phyloP scores from a whole-genome alignment of 2,329 filamentous ascomycete species.

The Macrophomina tecta region DNA sequence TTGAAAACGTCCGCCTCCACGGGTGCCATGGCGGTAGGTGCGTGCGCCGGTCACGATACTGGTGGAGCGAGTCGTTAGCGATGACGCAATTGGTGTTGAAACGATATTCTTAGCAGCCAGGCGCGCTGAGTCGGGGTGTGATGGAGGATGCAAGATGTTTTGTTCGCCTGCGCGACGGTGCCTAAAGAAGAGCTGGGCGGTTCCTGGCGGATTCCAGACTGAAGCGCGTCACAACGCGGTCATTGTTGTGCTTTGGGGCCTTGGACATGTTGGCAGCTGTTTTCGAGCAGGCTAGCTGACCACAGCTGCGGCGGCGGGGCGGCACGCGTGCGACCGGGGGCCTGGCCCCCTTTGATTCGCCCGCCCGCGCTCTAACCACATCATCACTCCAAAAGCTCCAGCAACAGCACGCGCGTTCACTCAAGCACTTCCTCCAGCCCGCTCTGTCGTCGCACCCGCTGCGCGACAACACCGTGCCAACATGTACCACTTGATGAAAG shows the following conservation, averaged over 20 bases:
- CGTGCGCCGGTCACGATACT: slow-evolving; percentile 10
- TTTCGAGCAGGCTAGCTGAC: slow-evolving; percentile 4
- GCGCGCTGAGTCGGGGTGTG: neutral
- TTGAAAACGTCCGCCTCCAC: slow-evolving; percentile 40
- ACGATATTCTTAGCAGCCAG: slow-evolving; percentile 9
- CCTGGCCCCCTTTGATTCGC: slow-evolving; percentile 9
- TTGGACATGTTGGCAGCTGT: neutral
- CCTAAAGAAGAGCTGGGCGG: neutral
- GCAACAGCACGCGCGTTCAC: slow-evolving; percentile 6
- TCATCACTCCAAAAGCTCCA: slow-evolving; percentile 18
- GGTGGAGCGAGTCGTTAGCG: neutral
- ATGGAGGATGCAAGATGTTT: neutral
- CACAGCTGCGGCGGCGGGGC: slow-evolving; percentile 15
- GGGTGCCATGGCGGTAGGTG: slow-evolving; percentile 40
- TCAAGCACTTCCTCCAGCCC: neutral
- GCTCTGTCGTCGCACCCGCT: slow-evolving; percentile 6
- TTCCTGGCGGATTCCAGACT: neutral
- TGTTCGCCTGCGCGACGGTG: neutral
- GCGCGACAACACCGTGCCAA: slow-evolving; percentile 7
- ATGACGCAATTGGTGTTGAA: slow-evolving; percentile 27
- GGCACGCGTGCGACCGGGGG: slow-evolving; percentile 14
- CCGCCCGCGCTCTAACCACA: slow-evolving; percentile 9
- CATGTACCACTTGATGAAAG: slow-evolving; percentile 97
- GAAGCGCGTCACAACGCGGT: slow-evolving; percentile 17
- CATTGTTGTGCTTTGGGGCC: neutral